phyloP scores from a whole-genome alignment of 129 eudicot species.

The Centella asiatica region DNA sequence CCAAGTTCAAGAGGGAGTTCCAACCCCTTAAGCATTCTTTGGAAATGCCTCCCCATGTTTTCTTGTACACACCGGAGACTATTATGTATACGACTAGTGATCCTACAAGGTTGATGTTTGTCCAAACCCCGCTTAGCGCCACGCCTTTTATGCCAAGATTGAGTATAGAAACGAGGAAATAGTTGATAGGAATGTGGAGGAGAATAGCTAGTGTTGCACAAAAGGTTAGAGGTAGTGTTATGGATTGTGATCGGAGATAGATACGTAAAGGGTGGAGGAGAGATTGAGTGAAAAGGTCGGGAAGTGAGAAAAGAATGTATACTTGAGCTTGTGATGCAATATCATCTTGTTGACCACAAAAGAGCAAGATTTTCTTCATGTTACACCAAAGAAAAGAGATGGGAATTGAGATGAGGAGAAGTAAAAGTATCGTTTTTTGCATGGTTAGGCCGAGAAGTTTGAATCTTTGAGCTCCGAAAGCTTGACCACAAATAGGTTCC shows the following conservation, averaged over 20 bases:
- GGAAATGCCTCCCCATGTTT: conserved; percentile 4
- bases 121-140: conserved; percentile 2
- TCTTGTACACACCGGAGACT: conserved; percentile 1
- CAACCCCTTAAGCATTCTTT: not conserved
- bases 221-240: conserved; percentile 5
- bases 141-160: conserved; percentile 2
- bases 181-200: conserved; percentile 2
- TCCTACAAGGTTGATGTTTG: not conserved
- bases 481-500: conserved; percentile 9
- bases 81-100: not conserved
- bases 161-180: not conserved
- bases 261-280: conserved; percentile 5
- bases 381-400: conserved; percentile 6
- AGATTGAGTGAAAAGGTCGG: conserved; percentile 2
- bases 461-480: conserved; percentile 4
- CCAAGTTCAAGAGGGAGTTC: not conserved
- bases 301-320: conserved; percentile 3
- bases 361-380: conserved; percentile 4
- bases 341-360: conserved; percentile 8
- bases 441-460: conserved; percentile 9
- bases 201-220: not conserved
- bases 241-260: conserved; percentile 7
- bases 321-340: conserved; percentile 9
- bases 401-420: not conserved
- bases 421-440: conserved; percentile 6